Conservation (phyloP, 1,284 basidiomycete genomes). For the Melampsora occidentalis region DNA sequence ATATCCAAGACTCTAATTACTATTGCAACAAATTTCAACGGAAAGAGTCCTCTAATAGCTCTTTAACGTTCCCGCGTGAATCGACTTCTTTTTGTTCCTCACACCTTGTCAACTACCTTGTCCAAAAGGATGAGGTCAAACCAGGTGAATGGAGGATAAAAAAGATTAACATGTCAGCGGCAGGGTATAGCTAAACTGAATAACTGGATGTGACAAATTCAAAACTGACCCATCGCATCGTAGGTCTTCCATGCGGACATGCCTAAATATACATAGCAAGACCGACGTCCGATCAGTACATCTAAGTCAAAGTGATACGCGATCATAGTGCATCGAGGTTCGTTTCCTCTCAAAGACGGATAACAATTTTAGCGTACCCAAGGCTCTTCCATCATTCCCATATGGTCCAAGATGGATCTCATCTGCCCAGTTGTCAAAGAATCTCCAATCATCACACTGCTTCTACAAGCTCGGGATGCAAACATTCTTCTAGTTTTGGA, state of each 20-base stretch:
- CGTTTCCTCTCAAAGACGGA: background rate
- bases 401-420: constrained; percentile 82
- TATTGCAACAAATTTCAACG: too few relatives aligned
- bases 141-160: background rate
- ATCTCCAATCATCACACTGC: constrained; percentile 93
- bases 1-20: too few relatives aligned
- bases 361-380: constrained; percentile 59
- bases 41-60: background rate
- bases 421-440: constrained; percentile 74
- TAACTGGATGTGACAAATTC: background rate
- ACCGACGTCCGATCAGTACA: background rate
- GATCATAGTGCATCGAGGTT: background rate
- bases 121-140: background rate
- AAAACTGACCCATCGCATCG: constrained; percentile 67
- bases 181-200: background rate
- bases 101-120: background rate
- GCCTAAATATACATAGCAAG: constrained; percentile 59
- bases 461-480: constrained; percentile 89
- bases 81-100: background rate
- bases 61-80: background rate
- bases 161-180: background rate
- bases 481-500: constrained; percentile 95
- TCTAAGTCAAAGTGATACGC: background rate
- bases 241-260: constrained; percentile 92
- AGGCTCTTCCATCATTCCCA: constrained; percentile 94